These are phyloP conservation scores for Xanthoparmelia taractica DNA, from an alignment of 495 filamentous ascomycete genomes.

Conservation along the genomic window DNA sequence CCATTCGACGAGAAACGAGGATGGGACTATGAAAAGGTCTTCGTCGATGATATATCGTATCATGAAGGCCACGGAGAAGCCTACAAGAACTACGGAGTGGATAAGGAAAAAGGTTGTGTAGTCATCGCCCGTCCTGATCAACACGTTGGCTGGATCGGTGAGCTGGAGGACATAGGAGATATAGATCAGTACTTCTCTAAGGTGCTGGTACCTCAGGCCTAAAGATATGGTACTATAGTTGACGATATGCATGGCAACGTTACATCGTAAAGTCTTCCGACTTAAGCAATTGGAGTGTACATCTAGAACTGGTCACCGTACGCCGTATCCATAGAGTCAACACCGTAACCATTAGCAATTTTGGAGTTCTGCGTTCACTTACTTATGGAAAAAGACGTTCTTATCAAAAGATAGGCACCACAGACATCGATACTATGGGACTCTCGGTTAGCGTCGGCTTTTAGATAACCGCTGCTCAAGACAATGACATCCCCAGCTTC, in stretches of 20 bases:
- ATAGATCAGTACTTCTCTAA: slow-evolving; percentile 34
- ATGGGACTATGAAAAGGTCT: slow-evolving; percentile 55
- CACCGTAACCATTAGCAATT: no score
- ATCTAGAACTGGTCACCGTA: no score
- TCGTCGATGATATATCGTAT: slow-evolving; percentile 53
- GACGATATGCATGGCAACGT: not conserved
- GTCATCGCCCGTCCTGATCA: slow-evolving; percentile 59
- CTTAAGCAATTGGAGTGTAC: no score
- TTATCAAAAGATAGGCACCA: no score
- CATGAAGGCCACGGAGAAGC: slow-evolving; percentile 55
- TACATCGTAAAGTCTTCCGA: no score
- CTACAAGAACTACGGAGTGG: slow-evolving; percentile 56
- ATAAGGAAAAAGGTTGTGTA: slow-evolving; percentile 50
- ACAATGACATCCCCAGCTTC: not conserved
- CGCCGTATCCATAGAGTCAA: no score
- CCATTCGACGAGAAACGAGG: slow-evolving; percentile 44
- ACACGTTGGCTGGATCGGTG: slow-evolving; percentile 54
- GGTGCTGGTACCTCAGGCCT: slow-evolving; percentile 9
- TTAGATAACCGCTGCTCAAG: not conserved
- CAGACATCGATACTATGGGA: no score
- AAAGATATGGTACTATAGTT: not conserved
- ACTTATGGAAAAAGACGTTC: no score
- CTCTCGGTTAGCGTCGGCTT: slow-evolving; percentile 1
- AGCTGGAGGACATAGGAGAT: slow-evolving; percentile 44
- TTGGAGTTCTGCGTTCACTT: no score